Base-by-base conservation (phyloP, 1,139 yeast species). In the Candida frijolesensis region DNA sequence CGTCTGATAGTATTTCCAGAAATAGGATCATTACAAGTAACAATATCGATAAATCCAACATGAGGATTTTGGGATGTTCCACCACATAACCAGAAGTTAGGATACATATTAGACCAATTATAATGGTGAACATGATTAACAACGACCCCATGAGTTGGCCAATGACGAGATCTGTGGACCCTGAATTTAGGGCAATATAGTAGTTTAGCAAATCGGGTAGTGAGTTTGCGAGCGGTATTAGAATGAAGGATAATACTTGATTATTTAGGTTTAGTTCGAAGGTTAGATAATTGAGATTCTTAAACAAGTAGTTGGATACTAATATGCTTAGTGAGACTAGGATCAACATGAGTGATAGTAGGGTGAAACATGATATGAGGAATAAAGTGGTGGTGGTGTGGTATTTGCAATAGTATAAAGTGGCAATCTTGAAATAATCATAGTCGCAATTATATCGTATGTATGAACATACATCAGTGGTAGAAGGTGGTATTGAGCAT, bases 1-100 rank as follows among this genome's bases (percentile, higher is more conserved):
- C 83, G 63, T 84, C 88, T 3, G 71, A 64, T 12, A 84, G 57
- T 46, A 83, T 76, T 48, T 64, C 64, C 49, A 76, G 64, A 39
- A 82, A 72, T 2, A 79, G 51, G 1, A 67, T 46, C 5, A 82
- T 64, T 15, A 79, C 65, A 3, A 62, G 51, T 14, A 71, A 57
- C 4, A 74, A 68, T 69, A 75, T 73, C 2, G 61, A 50, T 49
- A 72, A 63, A 50, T 74, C 78, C 22, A 65, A 52, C 15, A 70
- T 46, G n/a, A 73, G 48, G 15, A 58, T 52, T 33, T 58, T 60
- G 34, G 60, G 59, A 37, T 62, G 57, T 7, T 45, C 50, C 2
- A 71, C 61, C 22, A 54, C 52, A 45, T 67, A 65, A 2, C 74
- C 71, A 15, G 59, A 54, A 42, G 62, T 57, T 27, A 71, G 15